phyloP scores from a whole-genome alignment of 129 eudicot genomes.

The Kitagawia praeruptora region DNA sequence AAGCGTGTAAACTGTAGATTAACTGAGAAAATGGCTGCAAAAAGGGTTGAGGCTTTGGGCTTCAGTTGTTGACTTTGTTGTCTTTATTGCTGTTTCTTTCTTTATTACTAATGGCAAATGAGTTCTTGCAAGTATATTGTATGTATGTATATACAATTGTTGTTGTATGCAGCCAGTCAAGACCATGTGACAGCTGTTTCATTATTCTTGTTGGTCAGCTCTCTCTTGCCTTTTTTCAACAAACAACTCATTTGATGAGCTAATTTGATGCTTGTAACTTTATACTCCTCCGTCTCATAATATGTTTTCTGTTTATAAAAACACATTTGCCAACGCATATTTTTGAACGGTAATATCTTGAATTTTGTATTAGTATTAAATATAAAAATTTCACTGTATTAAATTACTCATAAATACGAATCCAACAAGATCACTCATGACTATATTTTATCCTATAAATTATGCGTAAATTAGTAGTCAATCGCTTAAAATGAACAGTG shows the following conservation, averaged over 20 bases:
- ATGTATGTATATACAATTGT: neutral
- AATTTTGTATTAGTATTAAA: no score
- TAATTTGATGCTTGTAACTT: neutral
- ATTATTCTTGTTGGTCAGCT: neutral
- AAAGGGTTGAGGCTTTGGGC: slow-evolving; percentile 15
- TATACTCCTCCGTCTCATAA: no score
- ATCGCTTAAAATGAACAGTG: no score
- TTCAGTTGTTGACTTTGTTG: slow-evolving; percentile 29
- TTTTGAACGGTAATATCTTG: no score
- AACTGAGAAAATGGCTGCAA: slow-evolving; percentile 12
- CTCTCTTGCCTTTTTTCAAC: neutral
- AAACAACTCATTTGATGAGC: neutral
- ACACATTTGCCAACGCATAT: no score
- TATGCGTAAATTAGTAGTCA: no score
- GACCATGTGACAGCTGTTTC: slow-evolving; percentile 20
- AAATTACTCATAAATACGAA: no score
- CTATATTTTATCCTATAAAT: no score
- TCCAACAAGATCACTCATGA: no score
- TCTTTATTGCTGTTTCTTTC: slow-evolving; percentile 12
- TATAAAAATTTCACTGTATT: no score
- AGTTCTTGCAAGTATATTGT: neutral
- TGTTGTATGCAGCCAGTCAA: slow-evolving; percentile 15
- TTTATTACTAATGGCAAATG: slow-evolving; percentile 1
- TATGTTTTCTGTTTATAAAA: no score
- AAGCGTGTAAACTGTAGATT: neutral